Base-by-base conservation (phyloP, 148 eudicot genomes). In the Chenopodium album region DNA sequence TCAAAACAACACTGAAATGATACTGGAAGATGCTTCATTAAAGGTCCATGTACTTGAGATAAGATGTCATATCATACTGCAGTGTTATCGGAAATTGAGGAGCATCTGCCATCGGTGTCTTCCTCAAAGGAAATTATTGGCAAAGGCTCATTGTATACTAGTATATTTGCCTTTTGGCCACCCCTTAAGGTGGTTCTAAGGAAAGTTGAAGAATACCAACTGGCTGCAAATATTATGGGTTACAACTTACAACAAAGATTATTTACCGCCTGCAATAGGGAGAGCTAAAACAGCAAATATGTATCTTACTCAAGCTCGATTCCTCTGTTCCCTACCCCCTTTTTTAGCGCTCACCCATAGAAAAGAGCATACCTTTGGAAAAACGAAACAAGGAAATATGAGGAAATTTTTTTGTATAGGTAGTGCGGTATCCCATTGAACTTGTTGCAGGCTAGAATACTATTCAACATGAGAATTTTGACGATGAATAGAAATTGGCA, bases 401-500 rank as follows among this genome's bases (percentile, higher is more conserved):
- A 79, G 75, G 85, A 62, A 60, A 50, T 41, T 46, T 26, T 82
- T 86, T 68, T 80, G 85, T 84, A 86, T 86, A 84, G 82, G 74
- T 73, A 59, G 82, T 71, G 17, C 64, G 67, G 54, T 79, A 31
- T 74, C 67, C 71, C 82, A 72, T 77, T 62, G 75, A 16, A 29
- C 22, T 54, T 28, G 59, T 79, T 66, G 82, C 54, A 67, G 74
- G 70, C 44, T 23, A 32, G 68, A 68, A 69, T 52, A 48, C 56
- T 20, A 71, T 31, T 80, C 26, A 26, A 75, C 31, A 23, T 66
- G 19, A 76, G 22, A 60, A 60, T 69, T 84, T 68, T 80, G 80
- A 84, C 47, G 77, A 69, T 7, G 77, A 80, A 75, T 71, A 60
- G 79, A 52, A 79, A 74, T 64, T 64, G 44, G 59, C 50, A 69